Evolutionary conservation across 2,329 filamentous ascomycete genomes (phyloP), one percentile per base, ranked within the genome.

Genomic region (Huntiella savannae): DNA sequence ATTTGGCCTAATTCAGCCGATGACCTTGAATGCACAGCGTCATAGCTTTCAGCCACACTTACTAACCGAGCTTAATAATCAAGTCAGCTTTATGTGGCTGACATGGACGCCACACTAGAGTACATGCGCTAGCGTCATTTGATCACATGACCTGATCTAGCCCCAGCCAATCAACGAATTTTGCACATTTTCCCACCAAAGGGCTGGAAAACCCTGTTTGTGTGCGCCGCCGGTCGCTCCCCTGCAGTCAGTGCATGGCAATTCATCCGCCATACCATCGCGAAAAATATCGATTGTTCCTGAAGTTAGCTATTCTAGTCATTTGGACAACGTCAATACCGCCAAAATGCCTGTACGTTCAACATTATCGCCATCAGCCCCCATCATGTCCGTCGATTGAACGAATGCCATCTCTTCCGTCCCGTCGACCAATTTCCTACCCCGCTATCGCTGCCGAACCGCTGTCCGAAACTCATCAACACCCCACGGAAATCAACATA

Each of bases 341-440:
- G 49, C 42, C 45, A 50, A 50, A 50, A 50, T 50, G 49, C 49
- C 49, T 48, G 49, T 50, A 50, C 44, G 49, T 50, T 38, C 33
- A 34, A 49, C 33, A n/a, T 45, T 45, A 19, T 32, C 44, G 32
- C 43, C n/a, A 40, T 13, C 36, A 47, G 33, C 40, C 17, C 42
- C 37, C 37, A 47, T 45, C 35, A 49, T 40, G 40, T 37, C 48
- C 32, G 28, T 46, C 45, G 35, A 47, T 46, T 49, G 45, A 47
- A 45, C 13, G 13, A 36, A 47, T 47, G 47, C 47, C 33, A 45
- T 45, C 28, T 36, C 39, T 15, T 19, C 41, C 36, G 43, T 42
- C 17, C 19, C 40, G 28, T 15, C 40, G 22, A 42, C 40, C 12
- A 2, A 11, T 40, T 32, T 42, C 16, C 34, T 19, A 32, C 32